phyloP scores from a whole-genome alignment of 257 asterid genomes.

The Catharanthus roseus region DNA sequence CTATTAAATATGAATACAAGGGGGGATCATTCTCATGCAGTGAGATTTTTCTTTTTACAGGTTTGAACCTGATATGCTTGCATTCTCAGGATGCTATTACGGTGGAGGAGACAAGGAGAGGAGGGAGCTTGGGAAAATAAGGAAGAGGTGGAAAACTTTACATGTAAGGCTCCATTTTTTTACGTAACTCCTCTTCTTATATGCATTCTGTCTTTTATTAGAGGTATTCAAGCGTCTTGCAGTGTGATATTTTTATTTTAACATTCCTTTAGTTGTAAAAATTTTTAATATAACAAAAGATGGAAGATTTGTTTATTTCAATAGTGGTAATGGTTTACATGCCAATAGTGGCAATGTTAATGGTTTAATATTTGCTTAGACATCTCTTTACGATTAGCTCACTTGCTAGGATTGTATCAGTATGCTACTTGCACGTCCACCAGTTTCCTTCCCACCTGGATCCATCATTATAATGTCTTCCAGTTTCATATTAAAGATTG shows the following conservation, averaged over 20 bases:
- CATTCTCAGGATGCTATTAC: conserved; percentile 96
- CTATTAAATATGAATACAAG: conserved; percentile 16
- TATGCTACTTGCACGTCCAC: not conserved
- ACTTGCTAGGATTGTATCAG: not conserved
- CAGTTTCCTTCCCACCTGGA: not conserved
- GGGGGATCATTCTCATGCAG: conserved; percentile 64
- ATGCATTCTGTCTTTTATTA: not conserved
- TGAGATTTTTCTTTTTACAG: conserved; percentile 36
- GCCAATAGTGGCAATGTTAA: not conserved
- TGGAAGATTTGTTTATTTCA: not conserved
- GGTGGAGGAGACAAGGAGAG: conserved; percentile 98
- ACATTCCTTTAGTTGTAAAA: too few species aligned
- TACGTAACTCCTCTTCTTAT: not conserved
- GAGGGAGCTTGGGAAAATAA: conserved; percentile 72
- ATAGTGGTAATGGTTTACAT: not conserved
- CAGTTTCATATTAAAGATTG: not conserved
- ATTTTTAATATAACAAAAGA: not conserved
- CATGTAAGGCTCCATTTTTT: conserved; percentile 55
- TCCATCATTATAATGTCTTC: not conserved
- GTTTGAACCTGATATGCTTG: conserved; percentile 99
- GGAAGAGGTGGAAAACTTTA: conserved; percentile 92
- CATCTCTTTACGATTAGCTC: not conserved
- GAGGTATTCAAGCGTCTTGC: not conserved
- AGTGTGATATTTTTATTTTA: not conserved
- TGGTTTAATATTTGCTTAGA: not conserved